These are phyloP conservation scores for Saururus chinensis DNA, from an alignment of 164 flowering plant species.

Conservation along the genomic window DNA sequence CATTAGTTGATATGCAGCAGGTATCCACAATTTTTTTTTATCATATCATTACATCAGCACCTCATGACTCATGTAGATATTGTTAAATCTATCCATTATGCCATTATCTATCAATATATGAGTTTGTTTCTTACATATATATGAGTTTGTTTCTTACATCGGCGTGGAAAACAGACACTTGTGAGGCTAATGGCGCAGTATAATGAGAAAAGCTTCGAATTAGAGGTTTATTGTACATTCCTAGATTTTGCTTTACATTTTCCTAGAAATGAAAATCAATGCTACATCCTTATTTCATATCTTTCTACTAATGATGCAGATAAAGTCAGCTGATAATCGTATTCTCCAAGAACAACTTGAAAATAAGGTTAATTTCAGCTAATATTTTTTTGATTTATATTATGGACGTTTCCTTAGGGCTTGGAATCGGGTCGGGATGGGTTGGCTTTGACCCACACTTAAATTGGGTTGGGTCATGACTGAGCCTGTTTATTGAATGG, in stretches of 20 bases:
- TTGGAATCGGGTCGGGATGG: no score
- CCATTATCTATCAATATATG: no score
- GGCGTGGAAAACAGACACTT: slow-evolving; percentile 43
- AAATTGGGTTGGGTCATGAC: no score
- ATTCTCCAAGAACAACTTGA: slow-evolving; percentile 88
- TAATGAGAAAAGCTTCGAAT: slow-evolving; percentile 85
- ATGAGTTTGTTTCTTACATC: neutral
- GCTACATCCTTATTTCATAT: neutral
- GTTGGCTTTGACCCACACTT: no score
- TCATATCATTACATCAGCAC: neutral
- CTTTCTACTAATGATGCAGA: slow-evolving; percentile 34
- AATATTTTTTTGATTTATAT: no score
- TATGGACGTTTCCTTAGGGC: no score
- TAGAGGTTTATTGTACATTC: slow-evolving; percentile 49
- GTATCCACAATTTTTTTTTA: slow-evolving; percentile 22
- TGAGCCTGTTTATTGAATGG: no score
- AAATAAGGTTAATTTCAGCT: slow-evolving; percentile 47
- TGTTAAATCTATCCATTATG: no score
- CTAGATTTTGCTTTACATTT: neutral
- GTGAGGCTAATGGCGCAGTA: slow-evolving; percentile 83
- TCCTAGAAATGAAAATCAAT: neutral
- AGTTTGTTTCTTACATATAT: no score
- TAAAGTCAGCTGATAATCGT: slow-evolving; percentile 91
- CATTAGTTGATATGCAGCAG: slow-evolving; percentile 94
- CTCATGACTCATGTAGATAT: no score